Evolutionary conservation across 2,329 filamentous ascomycete genomes (phyloP).

Genomic region (Fusarium liriodendri): DNA sequence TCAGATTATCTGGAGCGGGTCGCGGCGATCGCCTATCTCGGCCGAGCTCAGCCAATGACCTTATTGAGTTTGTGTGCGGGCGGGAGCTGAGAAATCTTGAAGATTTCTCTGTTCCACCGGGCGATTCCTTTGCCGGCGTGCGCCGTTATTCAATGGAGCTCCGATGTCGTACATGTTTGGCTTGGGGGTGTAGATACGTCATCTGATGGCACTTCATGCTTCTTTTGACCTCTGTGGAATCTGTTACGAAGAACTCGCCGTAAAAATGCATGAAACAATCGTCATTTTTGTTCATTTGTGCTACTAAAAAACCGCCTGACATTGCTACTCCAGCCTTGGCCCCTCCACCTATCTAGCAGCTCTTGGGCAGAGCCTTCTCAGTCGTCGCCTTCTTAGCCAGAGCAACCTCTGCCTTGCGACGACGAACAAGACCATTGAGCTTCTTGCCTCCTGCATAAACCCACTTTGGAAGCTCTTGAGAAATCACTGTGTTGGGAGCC

Average conservation of each 20-base stretch:
- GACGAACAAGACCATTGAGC: conserved; percentile 53
- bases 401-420: conserved; percentile 57
- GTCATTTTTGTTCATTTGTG: not conserved
- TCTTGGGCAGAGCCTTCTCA: conserved; percentile 21
- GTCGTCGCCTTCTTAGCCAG: conserved; percentile 41
- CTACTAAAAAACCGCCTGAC: not conserved
- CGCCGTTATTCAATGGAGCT: not conserved
- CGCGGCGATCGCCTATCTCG: conserved; percentile 37
- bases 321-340: not conserved
- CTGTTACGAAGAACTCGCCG: not conserved
- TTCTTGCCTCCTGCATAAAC: conserved; percentile 53
- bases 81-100: not conserved
- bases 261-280: too few relatives aligned
- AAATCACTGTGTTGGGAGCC: conserved; percentile 49
- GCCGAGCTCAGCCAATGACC: not conserved
- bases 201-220: not conserved
- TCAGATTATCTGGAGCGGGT: conserved; percentile 2
- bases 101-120: not conserved
- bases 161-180: not conserved
- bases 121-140: not conserved
- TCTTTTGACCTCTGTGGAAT: not conserved
- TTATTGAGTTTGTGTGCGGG: not conserved
- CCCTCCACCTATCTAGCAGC: not conserved
- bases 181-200: not conserved
- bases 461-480: conserved; percentile 61